A percentile compares a stretch with the other conserved stretches of the same genome.
These are phyloP conservation scores for Trypanosoma conorhini DNA, from an alignment of 208 protist species.

Conservation along the genomic window DNA sequence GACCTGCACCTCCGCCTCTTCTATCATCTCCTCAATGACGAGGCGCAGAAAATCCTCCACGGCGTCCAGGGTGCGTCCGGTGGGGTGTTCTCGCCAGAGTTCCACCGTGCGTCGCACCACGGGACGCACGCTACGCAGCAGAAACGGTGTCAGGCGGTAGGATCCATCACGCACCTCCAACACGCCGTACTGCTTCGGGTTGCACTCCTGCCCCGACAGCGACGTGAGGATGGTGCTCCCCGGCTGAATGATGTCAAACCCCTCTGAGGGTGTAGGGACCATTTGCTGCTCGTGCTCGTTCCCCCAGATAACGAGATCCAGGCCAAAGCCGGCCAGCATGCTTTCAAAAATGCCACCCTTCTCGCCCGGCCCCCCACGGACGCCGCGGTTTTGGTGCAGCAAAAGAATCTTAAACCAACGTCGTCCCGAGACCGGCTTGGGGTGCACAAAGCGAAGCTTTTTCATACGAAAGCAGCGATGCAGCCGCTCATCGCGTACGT, in stretches of 20 bases:
- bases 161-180: constrained; percentile 81
- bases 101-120: constrained; percentile 89
- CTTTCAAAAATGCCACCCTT: constrained; percentile 94
- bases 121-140: constrained; percentile 92
- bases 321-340: constrained; percentile 91
- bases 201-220: constrained; percentile 93
- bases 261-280: constrained; percentile 69
- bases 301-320: constrained; percentile 99
- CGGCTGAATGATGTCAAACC: constrained; percentile 97
- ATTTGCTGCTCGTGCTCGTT: constrained; percentile 99
- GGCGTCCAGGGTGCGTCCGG: constrained; percentile 71
- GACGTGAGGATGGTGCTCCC: constrained; percentile 97
- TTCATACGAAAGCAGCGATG: constrained; percentile 94
- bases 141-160: constrained; percentile 88
- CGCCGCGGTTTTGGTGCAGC: constrained; percentile 98
- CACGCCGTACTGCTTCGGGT: constrained; percentile 93
- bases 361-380: constrained; percentile 47
- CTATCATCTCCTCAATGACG: constrained; percentile 82
- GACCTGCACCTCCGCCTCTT: constrained; percentile 73
- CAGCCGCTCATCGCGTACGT: constrained; percentile 98
- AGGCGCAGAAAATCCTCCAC: constrained; percentile 79
- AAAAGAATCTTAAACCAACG: constrained; percentile 98
- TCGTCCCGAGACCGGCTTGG: constrained; percentile 45
- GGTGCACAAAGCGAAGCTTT: constrained; percentile 94
- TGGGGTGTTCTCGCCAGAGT: constrained; percentile 62